Evolutionary conservation across 768 basidiomycete species (phyloP).

Genomic region (Cyclocybe aegerita): DNA sequence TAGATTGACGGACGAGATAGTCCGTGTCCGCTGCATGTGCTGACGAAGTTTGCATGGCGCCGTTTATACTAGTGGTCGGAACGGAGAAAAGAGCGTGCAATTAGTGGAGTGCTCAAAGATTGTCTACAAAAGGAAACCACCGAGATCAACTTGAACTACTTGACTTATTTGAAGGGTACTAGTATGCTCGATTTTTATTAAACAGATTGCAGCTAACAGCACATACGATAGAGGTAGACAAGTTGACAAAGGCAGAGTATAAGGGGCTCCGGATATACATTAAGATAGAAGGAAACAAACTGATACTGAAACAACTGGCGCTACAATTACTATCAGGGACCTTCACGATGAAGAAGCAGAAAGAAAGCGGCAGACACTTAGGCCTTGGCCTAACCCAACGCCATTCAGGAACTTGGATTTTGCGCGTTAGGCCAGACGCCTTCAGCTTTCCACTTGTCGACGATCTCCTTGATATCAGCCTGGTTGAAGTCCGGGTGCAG

Average conservation of each 20-base stretch:
- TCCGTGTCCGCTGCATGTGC: slow-evolving; percentile 58
- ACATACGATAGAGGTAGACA: too few species aligned
- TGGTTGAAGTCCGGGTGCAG: slow-evolving; percentile 61
- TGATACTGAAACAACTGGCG: too few species aligned
- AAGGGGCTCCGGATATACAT: too few species aligned
- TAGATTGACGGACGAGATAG: slow-evolving; percentile 62
- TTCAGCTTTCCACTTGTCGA: slow-evolving; percentile 81
- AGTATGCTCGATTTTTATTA: too few species aligned
- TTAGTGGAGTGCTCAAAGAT: not conserved
- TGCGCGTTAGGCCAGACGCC: slow-evolving; percentile 52
- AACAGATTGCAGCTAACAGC: too few species aligned
- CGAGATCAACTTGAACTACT: too few species aligned
- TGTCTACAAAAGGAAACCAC: too few species aligned
- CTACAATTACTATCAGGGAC: too few species aligned
- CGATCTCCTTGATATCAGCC: slow-evolving; percentile 62
- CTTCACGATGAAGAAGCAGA: too few species aligned
- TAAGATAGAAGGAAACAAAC: too few species aligned
- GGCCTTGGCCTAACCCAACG: not conserved
- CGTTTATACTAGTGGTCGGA: not conserved
- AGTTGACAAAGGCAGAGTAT: too few species aligned
- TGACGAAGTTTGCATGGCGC: slow-evolving; percentile 12
- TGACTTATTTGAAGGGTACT: too few species aligned
- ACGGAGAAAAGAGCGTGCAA: not conserved
- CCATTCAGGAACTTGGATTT: not conserved
- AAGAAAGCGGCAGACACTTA: not conserved